Percentiles rank a stretch among this genome's conserved stretches.
Evolutionary conservation across 2,329 filamentous ascomycete genomes (phyloP).

Genomic region (Calonectria honghensis): DNA sequence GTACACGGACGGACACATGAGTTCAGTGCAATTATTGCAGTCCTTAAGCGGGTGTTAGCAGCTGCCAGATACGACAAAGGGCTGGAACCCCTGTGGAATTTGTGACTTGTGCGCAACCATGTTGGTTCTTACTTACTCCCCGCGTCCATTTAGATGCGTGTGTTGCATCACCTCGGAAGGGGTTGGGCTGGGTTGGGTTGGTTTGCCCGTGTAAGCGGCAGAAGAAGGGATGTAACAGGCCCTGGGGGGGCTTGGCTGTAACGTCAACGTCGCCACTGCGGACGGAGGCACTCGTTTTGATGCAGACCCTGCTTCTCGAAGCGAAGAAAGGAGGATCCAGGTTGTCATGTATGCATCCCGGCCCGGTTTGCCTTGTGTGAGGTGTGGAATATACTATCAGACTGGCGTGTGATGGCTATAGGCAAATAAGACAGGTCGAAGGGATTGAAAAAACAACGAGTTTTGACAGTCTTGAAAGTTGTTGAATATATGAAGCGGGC

Average conservation of each 20-base stretch:
- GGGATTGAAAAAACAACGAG: neutral
- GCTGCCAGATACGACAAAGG: constrained; percentile 6
- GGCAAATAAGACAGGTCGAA: neutral
- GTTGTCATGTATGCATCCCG: neutral
- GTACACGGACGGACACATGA: neutral
- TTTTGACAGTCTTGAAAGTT: neutral
- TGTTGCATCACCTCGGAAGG: neutral
- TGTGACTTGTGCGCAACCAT: neutral
- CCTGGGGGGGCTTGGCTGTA: neutral
- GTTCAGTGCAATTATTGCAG: constrained; percentile 14
- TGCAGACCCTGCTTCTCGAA: constrained; percentile 1
- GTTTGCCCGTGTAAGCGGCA: constrained; percentile 10
- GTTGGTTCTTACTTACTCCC: neutral
- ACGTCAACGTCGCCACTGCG: neutral
- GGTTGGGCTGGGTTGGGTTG: neutral
- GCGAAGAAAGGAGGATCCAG: neutral
- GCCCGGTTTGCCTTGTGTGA: neutral
- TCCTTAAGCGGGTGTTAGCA: constrained; percentile 10
- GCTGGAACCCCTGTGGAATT: constrained; percentile 10
- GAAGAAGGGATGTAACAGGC: constrained; percentile 11
- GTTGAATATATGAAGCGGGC: neutral
- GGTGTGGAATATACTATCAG: neutral
- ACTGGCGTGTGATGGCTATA: neutral
- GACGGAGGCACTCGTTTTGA: constrained; percentile 15
- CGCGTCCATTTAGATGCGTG: neutral